These are phyloP conservation scores for Circinella umbellata DNA, from an alignment of 371 early-diverging fungal species.

Conservation along the genomic window DNA sequence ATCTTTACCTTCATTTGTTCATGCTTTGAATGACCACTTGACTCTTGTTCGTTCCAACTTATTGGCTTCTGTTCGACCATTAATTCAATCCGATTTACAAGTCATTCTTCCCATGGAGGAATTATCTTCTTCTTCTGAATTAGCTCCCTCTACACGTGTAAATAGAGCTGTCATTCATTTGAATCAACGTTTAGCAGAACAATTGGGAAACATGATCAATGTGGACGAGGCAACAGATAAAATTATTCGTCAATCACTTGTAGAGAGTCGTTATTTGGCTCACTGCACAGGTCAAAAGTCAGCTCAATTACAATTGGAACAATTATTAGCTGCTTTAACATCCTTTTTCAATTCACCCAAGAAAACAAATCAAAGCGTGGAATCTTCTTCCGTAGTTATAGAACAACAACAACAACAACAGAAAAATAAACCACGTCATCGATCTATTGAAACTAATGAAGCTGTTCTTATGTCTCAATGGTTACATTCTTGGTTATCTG, in stretches of 20 bases:
- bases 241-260: conserved; percentile 29
- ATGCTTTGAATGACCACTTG: conserved; percentile 30
- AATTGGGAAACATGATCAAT: conserved; percentile 36
- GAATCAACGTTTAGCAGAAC: conserved; percentile 36
- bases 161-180: conserved; percentile 17
- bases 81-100: conserved; percentile 23
- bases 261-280: neutral
- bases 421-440: neutral
- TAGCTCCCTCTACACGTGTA: neutral
- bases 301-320: neutral
- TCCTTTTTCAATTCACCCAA: neutral
- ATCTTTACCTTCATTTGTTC: conserved; percentile 18
- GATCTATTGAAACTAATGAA: conserved; percentile 9
- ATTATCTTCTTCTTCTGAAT: neutral
- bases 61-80: conserved; percentile 34
- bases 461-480: neutral
- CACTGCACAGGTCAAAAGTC: neutral
- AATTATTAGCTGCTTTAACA: neutral
- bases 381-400: neutral
- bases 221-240: conserved; percentile 32
- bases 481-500: conserved; percentile 14
- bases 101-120: conserved; percentile 15
- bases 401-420: neutral
- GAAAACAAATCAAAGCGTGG: neutral
- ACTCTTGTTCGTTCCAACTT: conserved; percentile 38